These are phyloP conservation scores for Tubosaeta sp. DNA, from an alignment of 768 basidiomycete genomes.

Conservation along the genomic window DNA sequence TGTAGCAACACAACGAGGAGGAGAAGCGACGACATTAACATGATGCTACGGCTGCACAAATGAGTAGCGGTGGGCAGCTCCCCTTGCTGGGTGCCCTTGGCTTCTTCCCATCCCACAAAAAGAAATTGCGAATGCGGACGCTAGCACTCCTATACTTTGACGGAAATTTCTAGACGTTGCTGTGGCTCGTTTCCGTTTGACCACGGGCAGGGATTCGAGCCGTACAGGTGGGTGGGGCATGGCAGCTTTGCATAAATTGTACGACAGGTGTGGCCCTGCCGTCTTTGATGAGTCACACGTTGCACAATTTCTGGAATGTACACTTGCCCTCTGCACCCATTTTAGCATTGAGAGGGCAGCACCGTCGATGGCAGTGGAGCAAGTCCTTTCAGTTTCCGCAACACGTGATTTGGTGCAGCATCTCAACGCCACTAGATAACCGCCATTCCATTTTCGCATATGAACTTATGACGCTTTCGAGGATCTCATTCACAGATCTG, in stretches of 20 bases:
- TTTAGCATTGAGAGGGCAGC: too few species aligned
- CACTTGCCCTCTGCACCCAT: neutral
- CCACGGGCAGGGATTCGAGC: slow-evolving; percentile 14
- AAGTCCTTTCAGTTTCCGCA: neutral
- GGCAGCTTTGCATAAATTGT: slow-evolving; percentile 11
- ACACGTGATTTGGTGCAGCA: slow-evolving; percentile 15
- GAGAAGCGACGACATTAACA: slow-evolving; percentile 26
- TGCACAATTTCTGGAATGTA: too few species aligned
- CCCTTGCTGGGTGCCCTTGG: slow-evolving; percentile 7
- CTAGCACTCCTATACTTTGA: slow-evolving; percentile 15
- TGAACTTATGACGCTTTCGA: slow-evolving; percentile 12
- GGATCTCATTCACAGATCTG: slow-evolving; percentile 28
- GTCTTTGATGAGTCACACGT: slow-evolving; percentile 22
- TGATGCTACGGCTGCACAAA: slow-evolving; percentile 25
- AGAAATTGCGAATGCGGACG: slow-evolving; percentile 22
- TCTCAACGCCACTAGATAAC: slow-evolving; percentile 28
- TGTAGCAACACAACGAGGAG: slow-evolving; percentile 18
- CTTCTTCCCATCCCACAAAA: slow-evolving; percentile 17
- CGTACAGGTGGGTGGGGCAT: slow-evolving; percentile 24
- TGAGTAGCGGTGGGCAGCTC: slow-evolving; percentile 23
- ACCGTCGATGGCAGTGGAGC: slow-evolving; percentile 9
- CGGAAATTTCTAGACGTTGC: slow-evolving; percentile 20
- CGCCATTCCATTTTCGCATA: slow-evolving; percentile 13
- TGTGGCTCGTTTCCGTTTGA: slow-evolving; percentile 14
- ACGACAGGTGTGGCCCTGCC: slow-evolving; percentile 10